These are phyloP conservation scores for Wickerhamiella qilinensis DNA, from an alignment of 805 yeast genomes.

Conservation along the genomic window DNA sequence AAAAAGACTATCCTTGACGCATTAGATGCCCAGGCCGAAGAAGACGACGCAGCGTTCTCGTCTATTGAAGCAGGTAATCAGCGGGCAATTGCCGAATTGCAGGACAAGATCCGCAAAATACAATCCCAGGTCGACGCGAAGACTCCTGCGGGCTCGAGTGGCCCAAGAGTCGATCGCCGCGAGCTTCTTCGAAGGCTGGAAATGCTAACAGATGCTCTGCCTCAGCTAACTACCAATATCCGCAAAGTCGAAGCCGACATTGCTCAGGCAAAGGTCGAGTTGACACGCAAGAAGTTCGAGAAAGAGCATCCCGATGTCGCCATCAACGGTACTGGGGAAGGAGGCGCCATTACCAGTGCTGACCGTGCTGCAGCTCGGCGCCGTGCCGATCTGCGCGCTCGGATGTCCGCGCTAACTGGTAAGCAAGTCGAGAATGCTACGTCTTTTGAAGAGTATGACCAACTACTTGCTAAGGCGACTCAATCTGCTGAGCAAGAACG, in stretches of 20 bases:
- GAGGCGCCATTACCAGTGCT: conserved; percentile 70
- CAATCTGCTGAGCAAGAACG: conserved; percentile 37
- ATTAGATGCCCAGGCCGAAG: conserved; percentile 42
- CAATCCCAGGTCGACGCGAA: conserved; percentile 24
- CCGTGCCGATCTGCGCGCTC: conserved; percentile 59
- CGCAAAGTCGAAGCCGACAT: conserved; percentile 52
- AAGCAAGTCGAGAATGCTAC: conserved; percentile 32
- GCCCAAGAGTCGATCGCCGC: conserved; percentile 33
- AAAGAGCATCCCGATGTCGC: conserved; percentile 56
- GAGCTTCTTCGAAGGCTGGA: conserved; percentile 42
- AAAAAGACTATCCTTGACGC: conserved; percentile 58
- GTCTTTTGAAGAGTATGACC: conserved; percentile 38
- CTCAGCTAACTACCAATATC: conserved; percentile 50
- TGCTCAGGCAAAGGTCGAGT: conserved; percentile 45
- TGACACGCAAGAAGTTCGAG: conserved; percentile 38
- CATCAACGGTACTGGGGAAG: conserved; percentile 69
- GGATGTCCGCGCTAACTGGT: conserved; percentile 91
- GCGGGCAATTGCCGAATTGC: conserved; percentile 48
- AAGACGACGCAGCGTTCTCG: conserved; percentile 23
- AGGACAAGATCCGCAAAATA: conserved; percentile 35
- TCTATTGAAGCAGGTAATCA: conserved; percentile 25
- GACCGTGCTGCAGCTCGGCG: conserved; percentile 70
- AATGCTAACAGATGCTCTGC: conserved; percentile 53
- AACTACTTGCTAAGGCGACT: conserved; percentile 35
- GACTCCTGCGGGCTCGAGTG: conserved; percentile 23